Percentiles rank a stretch among this genome's conserved stretches.
Evolutionary conservation across 306 rosid genomes (phyloP).

Genomic region (Mucuna pruriens): DNA sequence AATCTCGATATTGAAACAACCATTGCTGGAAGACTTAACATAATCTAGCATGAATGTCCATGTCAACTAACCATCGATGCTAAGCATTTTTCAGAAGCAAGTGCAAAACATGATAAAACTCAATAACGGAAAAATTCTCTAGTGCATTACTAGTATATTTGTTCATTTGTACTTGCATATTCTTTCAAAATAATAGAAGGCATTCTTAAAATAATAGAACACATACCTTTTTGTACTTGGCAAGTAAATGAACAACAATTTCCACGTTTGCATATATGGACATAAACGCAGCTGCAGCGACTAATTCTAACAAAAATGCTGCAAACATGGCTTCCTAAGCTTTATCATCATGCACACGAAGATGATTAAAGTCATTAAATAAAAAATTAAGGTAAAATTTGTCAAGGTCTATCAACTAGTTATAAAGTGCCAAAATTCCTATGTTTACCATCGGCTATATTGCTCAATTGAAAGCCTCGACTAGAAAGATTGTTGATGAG

Average conservation of each 20-base stretch:
- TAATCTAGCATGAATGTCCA: not conserved
- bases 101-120: not conserved
- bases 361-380: conserved; percentile 5
- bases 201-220: not conserved
- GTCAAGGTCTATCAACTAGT: conserved; percentile 29
- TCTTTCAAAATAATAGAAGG: not conserved
- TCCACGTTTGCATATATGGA: conserved; percentile 21
- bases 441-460: conserved; percentile 85
- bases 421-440: conserved; percentile 83
- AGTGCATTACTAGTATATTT: not conserved
- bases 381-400: conserved; percentile 21
- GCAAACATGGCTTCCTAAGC: conserved; percentile 52
- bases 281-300: conserved; percentile 46
- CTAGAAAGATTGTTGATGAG: conserved; percentile 90
- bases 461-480: conserved; percentile 70
- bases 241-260: conserved; percentile 18
- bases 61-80: not conserved
- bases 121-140: not conserved
- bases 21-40: not conserved
- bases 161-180: not conserved
- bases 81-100: not conserved
- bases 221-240: not conserved
- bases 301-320: conserved; percentile 61
- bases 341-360: not conserved
- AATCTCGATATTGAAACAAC: not conserved